Base-by-base conservation (phyloP, 1,284 basidiomycete genomes). In the Sporisorium sorghi region DNA sequence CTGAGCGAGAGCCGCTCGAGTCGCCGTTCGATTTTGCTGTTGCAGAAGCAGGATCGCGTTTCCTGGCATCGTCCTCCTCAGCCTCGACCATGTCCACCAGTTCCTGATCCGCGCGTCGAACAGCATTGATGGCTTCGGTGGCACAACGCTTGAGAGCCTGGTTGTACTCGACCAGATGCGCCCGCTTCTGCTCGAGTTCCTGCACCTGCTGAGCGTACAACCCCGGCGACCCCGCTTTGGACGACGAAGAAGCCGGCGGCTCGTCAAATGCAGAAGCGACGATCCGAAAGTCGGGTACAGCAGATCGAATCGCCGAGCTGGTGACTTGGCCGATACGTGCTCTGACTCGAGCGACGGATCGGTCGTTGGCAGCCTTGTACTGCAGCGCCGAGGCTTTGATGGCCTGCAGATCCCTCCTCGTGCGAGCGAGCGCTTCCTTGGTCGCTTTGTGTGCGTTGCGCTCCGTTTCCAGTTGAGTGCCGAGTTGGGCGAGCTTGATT, bases 251-350 rank as follows among this genome's bases (percentile, higher is more conserved):
- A 1, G 48, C 35, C 14, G 52, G 49, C 35, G 53, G 48, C n/a
- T 66, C 64, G 32, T 71, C 62, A 24, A 72, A 74, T 0, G 72
- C 63, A 30, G 66, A 63, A 11, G 68, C 64, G 17, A 72, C 70
- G 11, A 79, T 69, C 35, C 65, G 66, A n/a, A 79, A 76, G 57
- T 76, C 66, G 1, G 76, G 76, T 4, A 78, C 63, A 12, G 59
- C 59, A 9, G 67, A 58, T 6, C 73, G 66, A 19, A 76, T 64
- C n/a, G 73, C 72, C 4, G 73, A 70, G 50, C 57, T 69, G n/a
- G 76, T 76, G 17, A 73, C 73, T 21, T 79, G 69, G n/a, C 69
- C 65, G 10, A 78, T 73, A n/a, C 70, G 42, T 1, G 75, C 61
- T 6, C 77, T 52, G 12, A 78, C 55, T 5, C 76, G 55, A 2